Conservation (phyloP, 2,329 filamentous ascomycete species). For the Ophiostoma quercus region DNA sequence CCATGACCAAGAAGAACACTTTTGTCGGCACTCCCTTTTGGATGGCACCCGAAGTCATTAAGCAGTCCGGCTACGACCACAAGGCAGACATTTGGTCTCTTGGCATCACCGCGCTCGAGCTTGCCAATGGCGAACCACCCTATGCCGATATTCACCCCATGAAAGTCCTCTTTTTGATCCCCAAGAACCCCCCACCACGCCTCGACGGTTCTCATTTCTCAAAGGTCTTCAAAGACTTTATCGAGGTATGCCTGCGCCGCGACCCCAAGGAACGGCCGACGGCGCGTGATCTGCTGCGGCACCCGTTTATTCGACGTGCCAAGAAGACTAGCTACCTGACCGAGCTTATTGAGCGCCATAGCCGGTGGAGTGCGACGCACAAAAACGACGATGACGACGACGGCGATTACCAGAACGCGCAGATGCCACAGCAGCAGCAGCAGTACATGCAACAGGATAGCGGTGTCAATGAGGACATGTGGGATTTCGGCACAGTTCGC, state of each 20-base stretch:
- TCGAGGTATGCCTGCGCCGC: slow-evolving; percentile 76
- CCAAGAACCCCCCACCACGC: slow-evolving; percentile 82
- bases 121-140: slow-evolving; percentile 87
- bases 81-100: slow-evolving; percentile 98
- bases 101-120: slow-evolving; percentile 86
- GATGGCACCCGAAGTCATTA: slow-evolving; percentile 99
- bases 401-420: slow-evolving; percentile 36
- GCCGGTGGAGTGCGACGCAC: slow-evolving; percentile 77
- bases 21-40: slow-evolving; percentile 98
- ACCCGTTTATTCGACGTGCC: slow-evolving; percentile 83
- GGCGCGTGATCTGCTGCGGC: slow-evolving; percentile 79
- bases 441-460: slow-evolving; percentile 31
- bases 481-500: slow-evolving; percentile 96
- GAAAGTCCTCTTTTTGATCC: slow-evolving; percentile 95
- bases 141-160: slow-evolving; percentile 97
- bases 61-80: slow-evolving; percentile 95
- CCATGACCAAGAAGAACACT: slow-evolving; percentile 99
- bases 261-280: slow-evolving; percentile 85
- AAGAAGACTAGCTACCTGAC: slow-evolving; percentile 97
- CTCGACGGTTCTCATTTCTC: slow-evolving; percentile 73
- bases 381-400: slow-evolving; percentile 60
- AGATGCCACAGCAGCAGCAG: slow-evolving; percentile 44
- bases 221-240: slow-evolving; percentile 77
- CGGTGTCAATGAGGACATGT: slow-evolving; percentile 71
- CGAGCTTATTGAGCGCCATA: slow-evolving; percentile 86